A percentile compares a stretch with the other conserved stretches of the same genome.
Conservation (phyloP, 495 filamentous ascomycete species). For the Daldinia vernicosa region DNA sequence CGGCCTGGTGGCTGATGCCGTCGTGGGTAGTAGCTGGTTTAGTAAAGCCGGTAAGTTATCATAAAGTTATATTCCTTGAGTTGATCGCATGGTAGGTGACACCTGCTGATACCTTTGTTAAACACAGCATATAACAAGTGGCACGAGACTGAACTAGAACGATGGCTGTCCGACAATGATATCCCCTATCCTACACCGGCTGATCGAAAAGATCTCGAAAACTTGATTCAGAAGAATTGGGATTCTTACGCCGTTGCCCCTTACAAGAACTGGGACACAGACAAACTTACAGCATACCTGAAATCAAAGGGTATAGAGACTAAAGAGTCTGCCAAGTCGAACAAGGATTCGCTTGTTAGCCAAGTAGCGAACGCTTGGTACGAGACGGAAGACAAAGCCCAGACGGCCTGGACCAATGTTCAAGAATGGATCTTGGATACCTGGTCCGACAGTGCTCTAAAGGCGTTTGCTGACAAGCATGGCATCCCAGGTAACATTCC, state of each 20-base stretch:
- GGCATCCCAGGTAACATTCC: constrained; percentile 70
- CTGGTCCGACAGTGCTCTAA: constrained; percentile 77
- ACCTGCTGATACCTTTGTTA: not conserved
- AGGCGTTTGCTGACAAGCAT: constrained; percentile 90
- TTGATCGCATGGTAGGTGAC: not conserved
- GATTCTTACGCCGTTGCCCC: constrained; percentile 69
- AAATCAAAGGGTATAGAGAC: constrained; percentile 72
- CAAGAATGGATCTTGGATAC: constrained; percentile 95
- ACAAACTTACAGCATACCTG: constrained; percentile 71
- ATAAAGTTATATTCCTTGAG: not conserved
- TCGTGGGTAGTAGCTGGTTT: constrained; percentile 80
- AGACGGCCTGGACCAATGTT: constrained; percentile 72
- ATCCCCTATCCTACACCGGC: constrained; percentile 84
- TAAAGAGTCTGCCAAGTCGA: constrained; percentile 67
- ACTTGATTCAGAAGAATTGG: constrained; percentile 90
- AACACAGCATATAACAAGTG: constrained; percentile 92
- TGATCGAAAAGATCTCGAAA: constrained; percentile 87
- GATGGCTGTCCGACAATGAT: constrained; percentile 95
- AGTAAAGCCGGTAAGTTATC: constrained; percentile 76
- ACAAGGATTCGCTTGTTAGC: constrained; percentile 70
- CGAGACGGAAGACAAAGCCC: constrained; percentile 75
- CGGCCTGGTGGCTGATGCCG: constrained; percentile 72
- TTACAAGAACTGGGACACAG: constrained; percentile 76
- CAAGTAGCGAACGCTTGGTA: constrained; percentile 78
- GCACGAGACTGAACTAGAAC: constrained; percentile 97